Base-by-base conservation (phyloP, 257 asterid genomes). In the Fraxinus quadrangulata region DNA sequence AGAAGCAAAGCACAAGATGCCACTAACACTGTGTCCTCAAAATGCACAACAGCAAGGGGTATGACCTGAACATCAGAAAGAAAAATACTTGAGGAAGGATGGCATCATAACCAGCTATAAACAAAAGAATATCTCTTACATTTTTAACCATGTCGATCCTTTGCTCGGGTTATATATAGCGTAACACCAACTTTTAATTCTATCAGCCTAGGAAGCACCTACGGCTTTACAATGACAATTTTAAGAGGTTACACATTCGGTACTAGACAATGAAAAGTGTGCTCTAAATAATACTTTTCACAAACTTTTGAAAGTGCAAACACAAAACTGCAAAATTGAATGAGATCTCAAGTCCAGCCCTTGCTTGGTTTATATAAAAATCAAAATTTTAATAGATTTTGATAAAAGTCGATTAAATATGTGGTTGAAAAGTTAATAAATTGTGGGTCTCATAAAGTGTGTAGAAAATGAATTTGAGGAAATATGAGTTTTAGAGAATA, bases 31-130 rank as follows among this genome's bases (percentile, higher is more conserved):
- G 91, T 83, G 83, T 93, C 92, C 75, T 86, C 87, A 73, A 93
- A 96, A 89, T 96, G 99, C 88, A 87, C 87, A 83, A 96, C 86
- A 69, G 99, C 97, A 81, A 93, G 93, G 78, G 97, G 98, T 76
- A 92, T 87, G 54, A 96, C 97, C 99, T 96, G 87, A 79, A 79
- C 61, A 81, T 39, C 81, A 83, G 51, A 75, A 65, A 82, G 79
- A 54, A 37, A 73, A 56, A 45, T 70, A 24, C 16, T 2, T 11
- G 16, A 26, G 69, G 14, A 23, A 63, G 34, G 19, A 63, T 9
- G 31, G 19, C 31, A 24, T 24, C 69, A 24, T 63, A 63, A 63
- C 69, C 69, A 63, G 69, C 34, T 47, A 47, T 47, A 47, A 47
- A 47, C 56, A 3, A 16, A 16, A 16, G 56, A 47, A 47, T 47